These are phyloP conservation scores for Crataegus laevigata DNA, from an alignment of 306 rosid genomes.

Conservation along the genomic window DNA sequence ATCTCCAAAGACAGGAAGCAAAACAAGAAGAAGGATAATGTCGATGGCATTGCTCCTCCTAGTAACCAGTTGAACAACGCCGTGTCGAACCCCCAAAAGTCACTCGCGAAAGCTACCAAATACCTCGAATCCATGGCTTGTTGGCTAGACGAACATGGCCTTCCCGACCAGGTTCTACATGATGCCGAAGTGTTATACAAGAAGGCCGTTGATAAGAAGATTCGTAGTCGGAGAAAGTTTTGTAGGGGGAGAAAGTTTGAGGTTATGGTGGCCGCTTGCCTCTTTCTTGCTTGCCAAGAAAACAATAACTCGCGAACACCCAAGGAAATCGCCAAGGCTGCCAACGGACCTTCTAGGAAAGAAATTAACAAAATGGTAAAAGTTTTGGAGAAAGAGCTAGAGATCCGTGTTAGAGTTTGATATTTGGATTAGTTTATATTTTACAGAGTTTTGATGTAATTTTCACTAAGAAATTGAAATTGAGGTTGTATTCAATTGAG, in stretches of 20 bases:
- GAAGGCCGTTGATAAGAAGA: background rate
- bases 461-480: no score
- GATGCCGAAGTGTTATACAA: constrained; percentile 5
- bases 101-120: background rate
- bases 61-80: background rate
- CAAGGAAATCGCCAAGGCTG: constrained; percentile 5
- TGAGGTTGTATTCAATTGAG: accelerated
- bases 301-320: background rate
- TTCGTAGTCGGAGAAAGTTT: background rate
- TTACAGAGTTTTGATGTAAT: no score
- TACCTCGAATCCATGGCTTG: background rate
- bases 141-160: background rate
- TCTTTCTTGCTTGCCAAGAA: constrained; percentile 8
- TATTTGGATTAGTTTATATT: no score
- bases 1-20: background rate
- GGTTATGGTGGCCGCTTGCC: background rate
- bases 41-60: background rate
- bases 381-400: background rate
- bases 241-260: background rate
- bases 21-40: background rate
- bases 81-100: background rate
- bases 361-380: constrained; percentile 2
- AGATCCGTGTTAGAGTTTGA: background rate
- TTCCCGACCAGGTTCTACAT: no score
- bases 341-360: background rate